Evolutionary conservation across 257 asterid genomes (phyloP).

Genomic region (Petrea volubilis): DNA sequence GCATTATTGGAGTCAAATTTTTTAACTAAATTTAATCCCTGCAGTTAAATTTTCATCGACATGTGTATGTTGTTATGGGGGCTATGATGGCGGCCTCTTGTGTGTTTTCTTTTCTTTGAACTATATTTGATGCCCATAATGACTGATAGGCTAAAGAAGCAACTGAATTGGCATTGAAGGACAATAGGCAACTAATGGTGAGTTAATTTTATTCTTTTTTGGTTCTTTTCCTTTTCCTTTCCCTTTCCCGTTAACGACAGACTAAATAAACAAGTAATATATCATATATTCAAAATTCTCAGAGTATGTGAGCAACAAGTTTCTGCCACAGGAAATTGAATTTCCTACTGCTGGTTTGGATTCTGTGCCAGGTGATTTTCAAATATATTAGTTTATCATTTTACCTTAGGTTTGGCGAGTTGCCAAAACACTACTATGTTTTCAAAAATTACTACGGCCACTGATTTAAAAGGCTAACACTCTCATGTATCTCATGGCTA

Average conservation of each 20-base stretch:
- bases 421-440: too few relatives aligned
- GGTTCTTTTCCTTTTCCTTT: neutral
- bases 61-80: too few relatives aligned
- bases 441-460: too few relatives aligned
- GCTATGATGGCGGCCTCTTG: neutral
- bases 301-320: constrained; percentile 71
- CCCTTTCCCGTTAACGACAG: constrained; percentile 12
- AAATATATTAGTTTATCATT: neutral
- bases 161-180: constrained; percentile 62
- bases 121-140: neutral
- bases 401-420: neutral
- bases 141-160: constrained; percentile 76
- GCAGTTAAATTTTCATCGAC: too few relatives aligned
- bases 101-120: neutral
- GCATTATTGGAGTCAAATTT: too few relatives aligned
- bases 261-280: constrained; percentile 28
- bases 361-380: constrained; percentile 78
- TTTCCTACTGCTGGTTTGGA: constrained; percentile 89
- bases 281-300: constrained; percentile 38
- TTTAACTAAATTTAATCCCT: too few relatives aligned
- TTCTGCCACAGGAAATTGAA: constrained; percentile 93
- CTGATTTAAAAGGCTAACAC: too few relatives aligned
- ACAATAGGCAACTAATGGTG: constrained; percentile 77
- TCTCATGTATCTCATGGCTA: too few relatives aligned
- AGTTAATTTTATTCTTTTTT: constrained; percentile 29